Conservation (phyloP, 805 yeast genomes). For the Clavispora asparagi region DNA sequence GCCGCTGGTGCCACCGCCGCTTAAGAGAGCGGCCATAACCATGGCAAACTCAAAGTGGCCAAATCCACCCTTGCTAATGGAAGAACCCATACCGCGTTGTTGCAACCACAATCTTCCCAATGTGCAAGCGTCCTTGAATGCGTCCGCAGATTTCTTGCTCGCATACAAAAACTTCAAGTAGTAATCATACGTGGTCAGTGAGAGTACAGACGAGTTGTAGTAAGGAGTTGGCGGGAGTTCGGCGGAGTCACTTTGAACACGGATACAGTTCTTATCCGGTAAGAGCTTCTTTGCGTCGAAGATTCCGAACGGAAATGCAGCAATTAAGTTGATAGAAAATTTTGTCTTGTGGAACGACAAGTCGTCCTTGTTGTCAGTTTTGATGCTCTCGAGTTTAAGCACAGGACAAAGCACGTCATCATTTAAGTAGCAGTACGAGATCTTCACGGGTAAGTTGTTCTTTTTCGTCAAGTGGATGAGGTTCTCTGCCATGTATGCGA, state of each 20-base stretch:
- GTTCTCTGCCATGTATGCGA: slow-evolving; percentile 71
- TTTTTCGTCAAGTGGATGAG: slow-evolving; percentile 50
- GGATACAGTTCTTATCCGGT: slow-evolving; percentile 77
- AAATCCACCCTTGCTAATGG: slow-evolving; percentile 69
- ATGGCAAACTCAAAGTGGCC: slow-evolving; percentile 88
- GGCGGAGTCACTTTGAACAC: slow-evolving; percentile 50
- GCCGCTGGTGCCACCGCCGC: slow-evolving; percentile 77
- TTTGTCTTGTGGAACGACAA: slow-evolving; percentile 58
- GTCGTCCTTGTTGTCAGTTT: slow-evolving; percentile 46
- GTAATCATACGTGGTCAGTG: slow-evolving; percentile 63
- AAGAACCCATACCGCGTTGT: slow-evolving; percentile 76
- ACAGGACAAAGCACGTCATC: slow-evolving; percentile 78
- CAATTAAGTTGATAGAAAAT: slow-evolving; percentile 65
- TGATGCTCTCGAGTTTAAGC: slow-evolving; percentile 54
- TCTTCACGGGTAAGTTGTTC: slow-evolving; percentile 55
- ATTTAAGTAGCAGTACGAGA: slow-evolving; percentile 61
- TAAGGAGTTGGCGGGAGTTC: slow-evolving; percentile 74
- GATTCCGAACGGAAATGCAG: slow-evolving; percentile 63
- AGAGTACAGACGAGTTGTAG: slow-evolving; percentile 75
- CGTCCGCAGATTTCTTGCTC: slow-evolving; percentile 67
- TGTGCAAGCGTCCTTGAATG: slow-evolving; percentile 81
- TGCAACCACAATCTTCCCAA: slow-evolving; percentile 86
- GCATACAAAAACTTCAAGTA: slow-evolving; percentile 74
- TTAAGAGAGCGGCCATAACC: slow-evolving; percentile 72
- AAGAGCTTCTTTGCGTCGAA: slow-evolving; percentile 73